Evolutionary conservation across 768 basidiomycete species (phyloP).

Genomic region (Auriculariales sp.): DNA sequence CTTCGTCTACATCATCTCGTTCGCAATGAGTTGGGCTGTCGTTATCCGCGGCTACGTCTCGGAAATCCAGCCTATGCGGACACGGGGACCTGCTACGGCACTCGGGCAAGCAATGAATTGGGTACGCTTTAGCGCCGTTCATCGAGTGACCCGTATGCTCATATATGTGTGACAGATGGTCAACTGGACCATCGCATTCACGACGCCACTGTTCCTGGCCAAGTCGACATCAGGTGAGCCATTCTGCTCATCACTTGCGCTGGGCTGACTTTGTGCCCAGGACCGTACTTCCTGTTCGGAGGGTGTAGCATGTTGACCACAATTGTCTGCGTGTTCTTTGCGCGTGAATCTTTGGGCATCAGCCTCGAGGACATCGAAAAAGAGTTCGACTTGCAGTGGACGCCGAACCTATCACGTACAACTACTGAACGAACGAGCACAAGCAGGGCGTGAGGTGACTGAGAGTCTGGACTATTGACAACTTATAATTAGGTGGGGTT

Average conservation of each 20-base stretch:
- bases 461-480: too few relatives aligned
- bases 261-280: too few relatives aligned
- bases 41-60: conserved; percentile 25
- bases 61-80: conserved; percentile 34
- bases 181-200: conserved; percentile 29
- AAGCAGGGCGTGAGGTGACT: too few relatives aligned
- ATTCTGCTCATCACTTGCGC: too few relatives aligned
- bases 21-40: conserved; percentile 29
- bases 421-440: too few relatives aligned
- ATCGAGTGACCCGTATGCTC: conserved; percentile 5
- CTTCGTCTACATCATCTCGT: conserved; percentile 30
- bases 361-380: conserved; percentile 27
- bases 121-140: conserved; percentile 14
- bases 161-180: conserved; percentile 18
- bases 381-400: too few relatives aligned
- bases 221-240: too few relatives aligned
- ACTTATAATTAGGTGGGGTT: too few relatives aligned
- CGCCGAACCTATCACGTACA: too few relatives aligned
- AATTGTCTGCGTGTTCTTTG: conserved; percentile 22
- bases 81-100: conserved; percentile 27
- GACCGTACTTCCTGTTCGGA: conserved; percentile 33
- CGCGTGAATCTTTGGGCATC: conserved; percentile 31
- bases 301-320: conserved; percentile 21
- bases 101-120: conserved; percentile 27
- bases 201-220: conserved; percentile 31